Conservation (phyloP, 139 green algal species). For the Coelastrella sp. region DNA sequence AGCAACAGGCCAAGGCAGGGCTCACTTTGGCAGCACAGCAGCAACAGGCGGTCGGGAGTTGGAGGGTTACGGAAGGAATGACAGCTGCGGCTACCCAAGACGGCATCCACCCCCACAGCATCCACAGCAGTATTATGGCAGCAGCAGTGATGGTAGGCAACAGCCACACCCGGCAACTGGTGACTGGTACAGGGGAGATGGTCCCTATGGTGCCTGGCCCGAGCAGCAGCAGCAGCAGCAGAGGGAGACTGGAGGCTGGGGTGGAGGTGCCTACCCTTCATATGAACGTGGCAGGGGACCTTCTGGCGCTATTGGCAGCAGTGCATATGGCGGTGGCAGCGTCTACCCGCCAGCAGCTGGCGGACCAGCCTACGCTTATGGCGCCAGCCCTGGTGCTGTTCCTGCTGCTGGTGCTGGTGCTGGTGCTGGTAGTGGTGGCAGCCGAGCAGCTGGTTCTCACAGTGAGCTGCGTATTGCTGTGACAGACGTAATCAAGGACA, state of each 20-base stretch:
- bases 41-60: not conserved
- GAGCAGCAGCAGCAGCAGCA: constrained; percentile 35
- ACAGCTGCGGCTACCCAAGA: not conserved
- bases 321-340: not conserved
- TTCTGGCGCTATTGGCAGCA: not conserved
- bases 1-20: not conserved
- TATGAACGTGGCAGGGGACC: not conserved
- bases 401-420: not conserved
- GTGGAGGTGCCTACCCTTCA: not conserved
- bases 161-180: not conserved
- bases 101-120: not conserved
- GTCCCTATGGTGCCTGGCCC: not conserved
- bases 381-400: not conserved
- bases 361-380: not conserved
- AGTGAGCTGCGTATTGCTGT: constrained; percentile 36
- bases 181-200: not conserved
- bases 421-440: not conserved
- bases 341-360: not conserved
- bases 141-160: not conserved
- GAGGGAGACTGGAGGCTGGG: not conserved
- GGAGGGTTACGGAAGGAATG: not conserved
- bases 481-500: constrained; percentile 43
- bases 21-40: not conserved
- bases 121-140: constrained; percentile 14
- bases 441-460: constrained; percentile 8